phyloP scores from a whole-genome alignment of 2,329 filamentous ascomycete species.

The Didymella sp. region DNA sequence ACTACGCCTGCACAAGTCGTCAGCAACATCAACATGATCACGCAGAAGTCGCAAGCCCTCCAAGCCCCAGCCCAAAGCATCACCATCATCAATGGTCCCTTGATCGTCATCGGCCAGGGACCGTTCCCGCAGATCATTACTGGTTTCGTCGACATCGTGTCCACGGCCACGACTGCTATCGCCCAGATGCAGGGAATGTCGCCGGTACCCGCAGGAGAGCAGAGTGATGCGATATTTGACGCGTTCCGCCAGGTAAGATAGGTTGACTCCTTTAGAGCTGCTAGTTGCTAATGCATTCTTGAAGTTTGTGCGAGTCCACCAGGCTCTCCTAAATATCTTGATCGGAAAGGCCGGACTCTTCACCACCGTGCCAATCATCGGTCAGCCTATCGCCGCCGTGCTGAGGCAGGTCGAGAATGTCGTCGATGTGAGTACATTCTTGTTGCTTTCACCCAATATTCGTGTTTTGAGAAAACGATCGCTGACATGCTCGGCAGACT shows the following conservation, averaged over 20 bases:
- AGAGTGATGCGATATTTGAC: slow-evolving; percentile 17
- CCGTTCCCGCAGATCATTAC: slow-evolving; percentile 20
- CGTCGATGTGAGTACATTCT: slow-evolving; percentile 25
- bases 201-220: slow-evolving; percentile 7
- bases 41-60: slow-evolving; percentile 20
- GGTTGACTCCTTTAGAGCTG: not conserved
- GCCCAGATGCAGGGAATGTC: slow-evolving; percentile 14
- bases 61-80: slow-evolving; percentile 22
- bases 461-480: not conserved
- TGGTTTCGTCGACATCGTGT: slow-evolving; percentile 23
- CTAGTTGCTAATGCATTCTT: not conserved
- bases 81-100: slow-evolving; percentile 16
- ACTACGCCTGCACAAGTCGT: slow-evolving; percentile 16
- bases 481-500: slow-evolving; percentile 1
- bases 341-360: slow-evolving; percentile 27
- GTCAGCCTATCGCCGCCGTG: slow-evolving; percentile 21
- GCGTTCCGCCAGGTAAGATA: slow-evolving; percentile 24
- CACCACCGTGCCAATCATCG: slow-evolving; percentile 22
- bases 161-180: slow-evolving; percentile 11
- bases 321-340: slow-evolving; percentile 25
- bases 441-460: not conserved
- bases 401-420: slow-evolving; percentile 22
- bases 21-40: slow-evolving; percentile 19
- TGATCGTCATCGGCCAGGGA: slow-evolving; percentile 22
- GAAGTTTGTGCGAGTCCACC: slow-evolving; percentile 29